A percentile compares a stretch with the other conserved stretches of the same genome.
Evolutionary conservation across 495 filamentous ascomycete species (phyloP).

Genomic region (Penicillium nucicola): DNA sequence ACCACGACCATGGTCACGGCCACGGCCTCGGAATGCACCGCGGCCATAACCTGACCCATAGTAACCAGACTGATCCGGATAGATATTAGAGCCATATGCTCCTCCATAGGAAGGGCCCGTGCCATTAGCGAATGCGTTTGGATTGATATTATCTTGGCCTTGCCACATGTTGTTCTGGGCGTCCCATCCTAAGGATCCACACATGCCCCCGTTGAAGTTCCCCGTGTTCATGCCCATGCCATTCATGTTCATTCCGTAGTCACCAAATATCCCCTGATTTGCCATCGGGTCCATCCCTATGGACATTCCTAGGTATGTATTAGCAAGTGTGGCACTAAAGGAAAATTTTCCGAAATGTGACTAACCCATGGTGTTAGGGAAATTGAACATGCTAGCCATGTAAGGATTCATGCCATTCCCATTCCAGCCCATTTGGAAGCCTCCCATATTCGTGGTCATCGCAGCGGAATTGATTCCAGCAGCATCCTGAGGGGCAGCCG

Average conservation of each 20-base stretch:
- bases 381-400: conserved; percentile 73
- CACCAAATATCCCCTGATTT: conserved; percentile 83
- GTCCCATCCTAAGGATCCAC: conserved; percentile 59
- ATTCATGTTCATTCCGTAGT: conserved; percentile 88
- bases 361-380: conserved; percentile 77
- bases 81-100: conserved; percentile 73
- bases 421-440: conserved; percentile 62
- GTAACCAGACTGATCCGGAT: conserved; percentile 64
- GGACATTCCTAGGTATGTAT: conserved; percentile 57
- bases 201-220: conserved; percentile 66
- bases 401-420: conserved; percentile 62
- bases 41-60: conserved; percentile 50
- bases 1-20: conserved; percentile 54
- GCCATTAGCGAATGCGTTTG: conserved; percentile 72
- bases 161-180: conserved; percentile 69
- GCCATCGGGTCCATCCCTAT: conserved; percentile 90
- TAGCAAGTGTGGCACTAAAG: conserved; percentile 4
- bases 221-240: conserved; percentile 89
- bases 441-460: conserved; percentile 29
- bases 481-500: conserved; percentile 20
- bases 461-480: conserved; percentile 10
- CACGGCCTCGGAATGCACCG: conserved; percentile 63
- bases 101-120: conserved; percentile 81
- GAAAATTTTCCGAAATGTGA: conserved; percentile 7
- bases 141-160: conserved; percentile 64